These are phyloP conservation scores for Mimosa pudica DNA, from an alignment of 306 rosid genomes.

Conservation along the genomic window DNA sequence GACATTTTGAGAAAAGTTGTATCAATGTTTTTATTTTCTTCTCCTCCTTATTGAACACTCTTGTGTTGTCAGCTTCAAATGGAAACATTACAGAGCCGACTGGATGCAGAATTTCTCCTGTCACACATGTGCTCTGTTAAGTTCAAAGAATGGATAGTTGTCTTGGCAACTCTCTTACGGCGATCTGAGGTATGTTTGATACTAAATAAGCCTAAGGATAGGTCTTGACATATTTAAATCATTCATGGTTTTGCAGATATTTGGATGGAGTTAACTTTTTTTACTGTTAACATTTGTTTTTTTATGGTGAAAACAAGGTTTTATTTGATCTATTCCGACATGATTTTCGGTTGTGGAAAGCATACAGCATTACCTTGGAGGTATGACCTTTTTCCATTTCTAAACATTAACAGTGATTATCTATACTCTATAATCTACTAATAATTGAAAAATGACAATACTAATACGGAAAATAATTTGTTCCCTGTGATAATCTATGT, in stretches of 20 bases:
- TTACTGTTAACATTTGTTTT: slow-evolving; percentile 23
- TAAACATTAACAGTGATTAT: not conserved
- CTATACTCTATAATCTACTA: not conserved
- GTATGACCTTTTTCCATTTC: slow-evolving; percentile 43
- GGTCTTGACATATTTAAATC: not conserved
- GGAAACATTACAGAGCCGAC: slow-evolving; percentile 83
- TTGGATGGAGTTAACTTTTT: slow-evolving; percentile 31
- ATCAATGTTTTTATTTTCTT: not conserved
- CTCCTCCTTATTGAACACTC: slow-evolving; percentile 22
- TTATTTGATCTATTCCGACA: slow-evolving; percentile 83
- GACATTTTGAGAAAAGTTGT: not conserved
- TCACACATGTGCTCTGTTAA: slow-evolving; percentile 96
- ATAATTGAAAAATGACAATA: slow-evolving; percentile 2
- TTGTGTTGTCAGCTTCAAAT: slow-evolving; percentile 78
- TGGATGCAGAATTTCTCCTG: slow-evolving; percentile 96
- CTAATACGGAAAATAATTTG: slow-evolving; percentile 5
- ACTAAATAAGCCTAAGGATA: not conserved
- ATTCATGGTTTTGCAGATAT: not conserved
- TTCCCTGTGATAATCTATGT: slow-evolving; percentile 30
- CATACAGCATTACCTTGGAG: slow-evolving; percentile 78
- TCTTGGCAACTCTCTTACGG: slow-evolving; percentile 87
- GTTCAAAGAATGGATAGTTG: slow-evolving; percentile 99
- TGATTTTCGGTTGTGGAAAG: slow-evolving; percentile 85
- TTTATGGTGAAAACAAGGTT: slow-evolving; percentile 52
- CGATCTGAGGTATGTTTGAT: slow-evolving; percentile 71